Evolutionary conservation across 345 rosid genomes (phyloP), one percentile per base, ranked within the genome.

Genomic region (Fremontodendron californicum): DNA sequence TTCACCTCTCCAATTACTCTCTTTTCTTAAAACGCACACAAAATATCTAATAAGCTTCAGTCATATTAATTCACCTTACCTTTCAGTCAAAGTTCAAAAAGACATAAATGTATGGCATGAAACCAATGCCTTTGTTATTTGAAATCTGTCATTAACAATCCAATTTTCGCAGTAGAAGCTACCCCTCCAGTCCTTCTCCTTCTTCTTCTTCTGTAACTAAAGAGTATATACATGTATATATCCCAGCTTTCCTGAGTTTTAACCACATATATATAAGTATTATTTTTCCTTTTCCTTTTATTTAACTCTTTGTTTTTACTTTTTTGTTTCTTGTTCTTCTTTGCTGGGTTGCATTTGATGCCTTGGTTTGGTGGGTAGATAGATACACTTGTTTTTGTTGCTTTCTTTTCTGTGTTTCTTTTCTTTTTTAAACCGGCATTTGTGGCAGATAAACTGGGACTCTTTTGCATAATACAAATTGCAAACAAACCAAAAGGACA

Each of bases 381-480:
- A 48, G 69, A 60, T 27, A 60, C 54, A 48, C 72, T 77, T 48
- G 74, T 65, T 80, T 79, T 79, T 33, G 21, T 33, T 37, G 69
- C 23, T 64, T 67, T 23, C n/a, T 42, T 69, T 84, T 18, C 43
- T 37, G 35, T 1, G 18, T 60, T 27, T 11, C 64, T 39, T 61
- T 42, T 76, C 55, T 35, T 61, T 2, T 79, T 62, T 78, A 57
- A 18, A 81, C 84, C 82, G 40, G 68, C 57, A 65, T 86, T 81
- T 87, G 82, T 80, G 92, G 92, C 82, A 82, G 88, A 89, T 54
- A 86, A 79, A 88, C 83, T 87, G 88, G 89, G 78, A 79, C 71
- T 64, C 74, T 78, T 76, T 71, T 69, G 74, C 81, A 69, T 60
- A 60, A 73, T 77, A 88, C 77, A 78, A 77, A 85, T 73, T 75